A percentile compares a stretch with the other conserved stretches of the same genome.
These are phyloP conservation scores for Hypholoma sublateritium DNA, from an alignment of 768 basidiomycete species.

Conservation along the genomic window DNA sequence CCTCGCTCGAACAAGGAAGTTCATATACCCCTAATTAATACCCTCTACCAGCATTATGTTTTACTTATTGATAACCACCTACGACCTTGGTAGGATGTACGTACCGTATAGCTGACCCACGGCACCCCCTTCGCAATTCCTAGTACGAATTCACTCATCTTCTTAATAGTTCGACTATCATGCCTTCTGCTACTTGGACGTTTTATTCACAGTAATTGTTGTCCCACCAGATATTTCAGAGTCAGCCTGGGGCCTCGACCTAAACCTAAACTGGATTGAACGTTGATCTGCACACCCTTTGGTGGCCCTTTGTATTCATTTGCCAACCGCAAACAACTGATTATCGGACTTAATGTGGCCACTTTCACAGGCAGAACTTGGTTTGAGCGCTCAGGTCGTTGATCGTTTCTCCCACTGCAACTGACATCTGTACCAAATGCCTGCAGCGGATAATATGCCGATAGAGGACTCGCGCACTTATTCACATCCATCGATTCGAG, in stretches of 20 bases:
- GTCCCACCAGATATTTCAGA: background rate
- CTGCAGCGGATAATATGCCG: no score
- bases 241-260: background rate
- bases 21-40: constrained; percentile 28
- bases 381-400: no score
- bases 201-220: constrained; percentile 16
- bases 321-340: no score
- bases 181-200: constrained; percentile 14
- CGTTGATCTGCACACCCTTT: no score
- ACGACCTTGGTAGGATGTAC: constrained; percentile 11
- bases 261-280: background rate
- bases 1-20: constrained; percentile 15
- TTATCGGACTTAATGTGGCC: no score
- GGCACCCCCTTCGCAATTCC: background rate
- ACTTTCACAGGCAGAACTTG: no score
- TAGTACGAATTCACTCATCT: background rate
- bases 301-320: no score
- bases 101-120: constrained; percentile 7
- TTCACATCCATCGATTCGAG: no score
- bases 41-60: constrained; percentile 21
- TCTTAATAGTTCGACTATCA: constrained; percentile 6
- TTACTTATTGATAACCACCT: constrained; percentile 19
- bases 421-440: no score
- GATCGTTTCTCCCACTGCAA: no score
- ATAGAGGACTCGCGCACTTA: no score